Evolutionary conservation across 805 yeast species (phyloP).

Genomic region (Teunomyces stri): DNA sequence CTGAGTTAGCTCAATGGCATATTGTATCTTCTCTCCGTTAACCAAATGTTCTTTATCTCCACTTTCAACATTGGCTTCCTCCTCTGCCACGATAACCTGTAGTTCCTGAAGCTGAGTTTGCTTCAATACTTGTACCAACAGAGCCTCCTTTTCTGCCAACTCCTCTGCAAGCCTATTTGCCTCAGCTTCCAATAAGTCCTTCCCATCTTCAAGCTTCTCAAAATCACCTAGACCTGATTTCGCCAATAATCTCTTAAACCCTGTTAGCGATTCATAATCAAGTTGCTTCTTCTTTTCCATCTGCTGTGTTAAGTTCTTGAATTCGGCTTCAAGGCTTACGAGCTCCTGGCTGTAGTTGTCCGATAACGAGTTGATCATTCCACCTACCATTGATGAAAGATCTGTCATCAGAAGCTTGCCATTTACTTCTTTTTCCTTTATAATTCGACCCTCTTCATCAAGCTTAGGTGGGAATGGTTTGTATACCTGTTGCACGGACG

Average conservation of each 20-base stretch:
- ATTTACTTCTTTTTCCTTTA: constrained; percentile 18
- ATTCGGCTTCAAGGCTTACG: constrained; percentile 35
- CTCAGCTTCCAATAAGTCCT: constrained; percentile 17
- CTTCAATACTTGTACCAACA: constrained; percentile 28
- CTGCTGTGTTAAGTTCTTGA: constrained; percentile 29
- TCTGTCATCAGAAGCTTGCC: constrained; percentile 30
- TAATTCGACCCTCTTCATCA: constrained; percentile 28
- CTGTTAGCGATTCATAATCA: constrained; percentile 28
- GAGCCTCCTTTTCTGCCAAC: constrained; percentile 18
- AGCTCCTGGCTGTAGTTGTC: constrained; percentile 54
- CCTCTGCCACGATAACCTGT: constrained; percentile 39
- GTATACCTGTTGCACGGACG: constrained; percentile 14
- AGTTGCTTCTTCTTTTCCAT: constrained; percentile 51
- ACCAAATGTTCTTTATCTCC: constrained; percentile 6
- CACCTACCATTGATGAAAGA: constrained; percentile 32
- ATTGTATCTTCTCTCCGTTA: constrained; percentile 12
- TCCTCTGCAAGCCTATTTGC: constrained; percentile 13
- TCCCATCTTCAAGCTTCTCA: constrained; percentile 26
- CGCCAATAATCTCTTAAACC: constrained; percentile 28
- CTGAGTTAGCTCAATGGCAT: constrained; percentile 36
- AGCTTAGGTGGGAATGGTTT: constrained; percentile 34
- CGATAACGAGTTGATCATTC: constrained; percentile 48
- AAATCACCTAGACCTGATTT: constrained; percentile 30
- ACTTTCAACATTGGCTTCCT: constrained; percentile 18
- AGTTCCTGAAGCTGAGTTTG: constrained; percentile 44